Conservation (phyloP, 495 filamentous ascomycete genomes). For the Geoglossum glabrum region DNA sequence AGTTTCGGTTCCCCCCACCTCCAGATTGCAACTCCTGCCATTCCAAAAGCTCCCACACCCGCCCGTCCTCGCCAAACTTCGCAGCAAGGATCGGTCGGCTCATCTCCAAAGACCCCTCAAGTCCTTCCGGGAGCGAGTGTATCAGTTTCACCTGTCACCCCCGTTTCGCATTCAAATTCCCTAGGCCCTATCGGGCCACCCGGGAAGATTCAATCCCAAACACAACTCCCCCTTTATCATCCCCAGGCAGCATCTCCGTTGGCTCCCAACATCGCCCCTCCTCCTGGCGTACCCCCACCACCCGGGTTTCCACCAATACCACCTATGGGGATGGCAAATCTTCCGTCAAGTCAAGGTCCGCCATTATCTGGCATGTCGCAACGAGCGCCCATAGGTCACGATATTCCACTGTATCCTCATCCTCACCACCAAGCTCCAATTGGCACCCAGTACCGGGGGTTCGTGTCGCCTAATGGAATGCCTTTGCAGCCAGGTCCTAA, state of each 20-base stretch:
- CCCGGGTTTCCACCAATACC: conserved; percentile 1
- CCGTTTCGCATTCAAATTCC: conserved; percentile 31
- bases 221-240: conserved; percentile 24
- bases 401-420: conserved; percentile 15
- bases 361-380: neutral
- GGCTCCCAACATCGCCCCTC: conserved; percentile 29
- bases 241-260: conserved; percentile 27
- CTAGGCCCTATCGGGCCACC: conserved; percentile 3
- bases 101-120: conserved; percentile 42
- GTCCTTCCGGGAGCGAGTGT: conserved; percentile 34
- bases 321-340: neutral
- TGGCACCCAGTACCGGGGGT: conserved; percentile 30
- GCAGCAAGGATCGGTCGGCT: conserved; percentile 56
- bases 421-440: conserved; percentile 16
- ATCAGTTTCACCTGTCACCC: conserved; percentile 41
- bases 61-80: conserved; percentile 56
- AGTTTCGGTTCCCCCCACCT: conserved; percentile 58
- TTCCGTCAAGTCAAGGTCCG: neutral
- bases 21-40: conserved; percentile 52
- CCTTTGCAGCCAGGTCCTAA: conserved; percentile 38
- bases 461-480: conserved; percentile 36
- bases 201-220: conserved; percentile 11
- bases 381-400: conserved; percentile 15
- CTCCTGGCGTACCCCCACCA: conserved; percentile 33
- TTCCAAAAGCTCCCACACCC: conserved; percentile 69